Evolutionary conservation across 208 protist genomes (phyloP).

Genomic region (Trypanosoma platydactyli): DNA sequence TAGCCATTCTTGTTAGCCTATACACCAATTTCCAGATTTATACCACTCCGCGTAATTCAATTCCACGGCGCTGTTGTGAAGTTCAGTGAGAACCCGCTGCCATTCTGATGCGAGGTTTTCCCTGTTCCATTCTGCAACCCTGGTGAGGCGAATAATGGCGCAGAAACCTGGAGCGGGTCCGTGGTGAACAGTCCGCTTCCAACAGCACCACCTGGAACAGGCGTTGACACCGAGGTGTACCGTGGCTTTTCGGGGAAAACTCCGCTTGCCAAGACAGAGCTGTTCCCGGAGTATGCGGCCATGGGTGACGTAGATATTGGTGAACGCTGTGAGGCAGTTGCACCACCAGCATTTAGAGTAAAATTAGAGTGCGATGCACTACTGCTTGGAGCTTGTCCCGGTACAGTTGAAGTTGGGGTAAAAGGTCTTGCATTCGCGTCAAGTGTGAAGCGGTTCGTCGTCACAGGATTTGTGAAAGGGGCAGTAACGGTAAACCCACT

Average conservation of each 20-base stretch:
- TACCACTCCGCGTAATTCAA: not conserved
- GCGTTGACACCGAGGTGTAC: constrained; percentile 26
- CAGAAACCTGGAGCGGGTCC: constrained; percentile 3
- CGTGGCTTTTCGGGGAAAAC: constrained; percentile 28
- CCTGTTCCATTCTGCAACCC: not conserved
- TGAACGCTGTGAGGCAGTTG: constrained; percentile 13
- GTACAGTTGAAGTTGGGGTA: constrained; percentile 36
- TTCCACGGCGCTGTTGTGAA: constrained; percentile 35
- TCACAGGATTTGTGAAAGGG: constrained; percentile 3
- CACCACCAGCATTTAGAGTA: constrained; percentile 11
- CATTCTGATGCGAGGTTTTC: not conserved
- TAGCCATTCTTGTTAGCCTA: no score
- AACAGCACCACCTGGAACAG: constrained; percentile 3
- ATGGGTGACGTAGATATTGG: constrained; percentile 21
- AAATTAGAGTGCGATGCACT: constrained; percentile 14
- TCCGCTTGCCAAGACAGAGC: not conserved
- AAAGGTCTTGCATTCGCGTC: constrained; percentile 62
- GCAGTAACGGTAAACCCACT: constrained; percentile 28
- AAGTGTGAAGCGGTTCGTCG: constrained; percentile 26
- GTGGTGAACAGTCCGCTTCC: constrained; percentile 10
- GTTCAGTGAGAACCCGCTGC: constrained; percentile 14
- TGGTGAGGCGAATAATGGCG: constrained; percentile 8
- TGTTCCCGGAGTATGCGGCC: constrained; percentile 3
- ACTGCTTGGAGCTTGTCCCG: constrained; percentile 14
- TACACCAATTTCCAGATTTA: no score